Evolutionary conservation across 1,139 yeast genomes (phyloP).

Genomic region (Ashbya aceris): DNA sequence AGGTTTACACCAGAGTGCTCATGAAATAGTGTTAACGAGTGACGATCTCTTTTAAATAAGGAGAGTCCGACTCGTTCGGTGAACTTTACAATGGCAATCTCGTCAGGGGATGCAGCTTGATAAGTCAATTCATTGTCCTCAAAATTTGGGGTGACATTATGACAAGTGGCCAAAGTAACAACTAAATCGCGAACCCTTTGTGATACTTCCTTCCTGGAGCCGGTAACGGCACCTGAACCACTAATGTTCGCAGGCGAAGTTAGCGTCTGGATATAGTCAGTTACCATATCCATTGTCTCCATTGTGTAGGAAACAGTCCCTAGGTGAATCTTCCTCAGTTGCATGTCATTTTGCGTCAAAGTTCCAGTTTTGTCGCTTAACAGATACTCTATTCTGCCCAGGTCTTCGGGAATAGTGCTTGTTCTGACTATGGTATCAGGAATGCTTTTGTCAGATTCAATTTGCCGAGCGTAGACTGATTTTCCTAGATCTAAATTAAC

Average conservation of each 20-base stretch:
- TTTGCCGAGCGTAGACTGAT: slow-evolving; percentile 91
- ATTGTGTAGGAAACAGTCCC: slow-evolving; percentile 90
- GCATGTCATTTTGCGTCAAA: slow-evolving; percentile 96
- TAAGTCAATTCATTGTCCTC: slow-evolving; percentile 63
- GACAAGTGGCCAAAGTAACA: slow-evolving; percentile 80
- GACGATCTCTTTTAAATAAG: slow-evolving; percentile 72
- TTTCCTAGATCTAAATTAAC: slow-evolving; percentile 94
- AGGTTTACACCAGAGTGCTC: slow-evolving; percentile 44
- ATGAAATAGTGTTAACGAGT: slow-evolving; percentile 59
- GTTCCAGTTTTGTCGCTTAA: slow-evolving; percentile 96
- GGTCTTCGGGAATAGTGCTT: slow-evolving; percentile 94
- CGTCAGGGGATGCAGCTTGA: slow-evolving; percentile 99
- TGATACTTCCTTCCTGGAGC: slow-evolving; percentile 57
- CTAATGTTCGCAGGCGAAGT: slow-evolving; percentile 10
- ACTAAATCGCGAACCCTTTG: slow-evolving; percentile 71
- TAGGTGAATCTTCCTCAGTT: slow-evolving; percentile 80
- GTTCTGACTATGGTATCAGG: slow-evolving; percentile 90
- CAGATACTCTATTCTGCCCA: slow-evolving; percentile 89
- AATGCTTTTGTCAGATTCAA: slow-evolving; percentile 75
- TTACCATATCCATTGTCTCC: slow-evolving; percentile 84
- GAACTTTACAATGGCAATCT: slow-evolving; percentile 90
- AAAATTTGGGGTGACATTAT: slow-evolving; percentile 84
- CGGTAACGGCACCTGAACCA: slow-evolving; percentile 4
- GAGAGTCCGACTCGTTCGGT: slow-evolving; percentile 80
- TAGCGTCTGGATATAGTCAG: slow-evolving; percentile 46